Base-by-base conservation (phyloP, 192 early-diverging fungal species). In the Linnemannia zychae region DNA sequence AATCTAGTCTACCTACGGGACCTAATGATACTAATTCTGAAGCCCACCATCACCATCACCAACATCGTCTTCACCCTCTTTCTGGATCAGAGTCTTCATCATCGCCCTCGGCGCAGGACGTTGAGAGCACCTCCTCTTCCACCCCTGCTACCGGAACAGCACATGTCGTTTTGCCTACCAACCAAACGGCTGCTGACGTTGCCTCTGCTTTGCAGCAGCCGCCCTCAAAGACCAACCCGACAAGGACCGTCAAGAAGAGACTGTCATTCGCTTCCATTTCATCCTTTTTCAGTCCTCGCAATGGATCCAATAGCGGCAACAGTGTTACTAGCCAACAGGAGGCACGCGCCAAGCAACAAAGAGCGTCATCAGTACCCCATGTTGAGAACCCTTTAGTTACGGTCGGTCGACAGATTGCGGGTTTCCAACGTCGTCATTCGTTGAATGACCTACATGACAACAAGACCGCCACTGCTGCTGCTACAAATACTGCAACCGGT, bases 241-340 rank as follows among this genome's bases (percentile, higher is more conserved):
- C 83, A 15, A 78, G 78, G 7, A 72, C 83, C 12, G 53, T 85
- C 78, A 85, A 85, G 74, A 85, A 79, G 60, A 65, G 74, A 22
- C 78, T 85, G 12, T 85, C 83, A 7, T 85, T 85, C 53, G 83
- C 77, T 7, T 76, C 77, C 17, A 85, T 85, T 44, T 85, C 83
- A 0, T 79, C 74, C 5, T 85, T 85, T 75, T 85, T 85, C 67
- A 74, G 65, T 5, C 22, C 68, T 20, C 69, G 75, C 15, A 75
- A 71, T 34, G 37, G 16, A 24, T 7, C 34, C 68, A 24, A 17
- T 28, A 33, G 18, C 28, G 67, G 33, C 28, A 76, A 67, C 46
- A 37, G 2, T 12, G 1, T 46, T 2, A 31, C 37, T 60, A 57
- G 0, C 22, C 75, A 67, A 13, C 46, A 79, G n/a, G 83, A 79